These are phyloP conservation scores for Dioszegia crocea DNA, from an alignment of 768 basidiomycete species.

Conservation along the genomic window DNA sequence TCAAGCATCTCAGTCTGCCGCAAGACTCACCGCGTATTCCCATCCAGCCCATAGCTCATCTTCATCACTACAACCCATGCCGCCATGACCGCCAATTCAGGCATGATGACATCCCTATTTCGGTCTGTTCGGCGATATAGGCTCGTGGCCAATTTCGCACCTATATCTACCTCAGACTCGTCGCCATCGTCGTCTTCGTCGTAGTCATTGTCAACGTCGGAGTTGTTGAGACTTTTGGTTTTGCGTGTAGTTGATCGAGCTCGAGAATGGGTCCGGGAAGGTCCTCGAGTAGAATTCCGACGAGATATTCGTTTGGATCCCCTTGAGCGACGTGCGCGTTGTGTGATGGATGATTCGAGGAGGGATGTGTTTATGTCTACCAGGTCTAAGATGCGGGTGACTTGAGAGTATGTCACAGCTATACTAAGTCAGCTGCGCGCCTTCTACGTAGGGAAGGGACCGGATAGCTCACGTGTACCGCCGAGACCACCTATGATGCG, in stretches of 20 bases:
- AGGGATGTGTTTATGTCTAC: conserved; percentile 30
- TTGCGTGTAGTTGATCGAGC: not conserved
- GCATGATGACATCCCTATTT: conserved; percentile 60
- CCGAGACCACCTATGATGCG: conserved; percentile 63
- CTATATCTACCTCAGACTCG: conserved; percentile 54
- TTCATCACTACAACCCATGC: conserved; percentile 69
- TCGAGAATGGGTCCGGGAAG: not conserved
- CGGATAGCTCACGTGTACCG: conserved; percentile 58
- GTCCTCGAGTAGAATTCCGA: not conserved
- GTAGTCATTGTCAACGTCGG: not conserved
- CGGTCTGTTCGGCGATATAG: conserved; percentile 56
- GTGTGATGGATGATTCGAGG: conserved; percentile 54
- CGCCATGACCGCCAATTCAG: conserved; percentile 59
- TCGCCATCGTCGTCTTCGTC: not conserved
- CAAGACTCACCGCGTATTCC: conserved; percentile 56
- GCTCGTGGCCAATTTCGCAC: not conserved
- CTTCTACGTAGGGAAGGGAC: too few relatives aligned
- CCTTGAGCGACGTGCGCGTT: conserved; percentile 54
- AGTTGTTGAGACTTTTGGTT: too few relatives aligned
- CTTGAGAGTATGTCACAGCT: conserved; percentile 36
- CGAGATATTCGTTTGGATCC: not conserved
- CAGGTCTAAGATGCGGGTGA: conserved; percentile 21
- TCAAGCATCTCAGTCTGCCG: not conserved
- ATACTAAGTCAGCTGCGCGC: not conserved
- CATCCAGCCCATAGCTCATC: conserved; percentile 80